Conservation (phyloP, 179 eudicot genomes). For the Beta corolliflora region DNA sequence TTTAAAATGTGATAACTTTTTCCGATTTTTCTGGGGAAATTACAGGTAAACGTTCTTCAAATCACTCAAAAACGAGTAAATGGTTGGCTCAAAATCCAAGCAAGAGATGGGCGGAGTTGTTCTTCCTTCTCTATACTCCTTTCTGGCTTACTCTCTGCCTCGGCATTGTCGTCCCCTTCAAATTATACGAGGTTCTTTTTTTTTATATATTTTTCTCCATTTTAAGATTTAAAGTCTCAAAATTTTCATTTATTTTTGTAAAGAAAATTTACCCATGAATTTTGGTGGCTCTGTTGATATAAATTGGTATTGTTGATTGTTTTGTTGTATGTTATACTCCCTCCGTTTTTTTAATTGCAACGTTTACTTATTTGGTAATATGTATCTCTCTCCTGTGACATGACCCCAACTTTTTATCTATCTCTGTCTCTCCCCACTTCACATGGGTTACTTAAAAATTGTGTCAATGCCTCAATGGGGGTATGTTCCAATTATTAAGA, state of each 20-base stretch:
- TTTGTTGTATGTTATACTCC: background rate
- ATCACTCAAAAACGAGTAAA: slow-evolving; percentile 30
- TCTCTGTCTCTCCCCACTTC: no score
- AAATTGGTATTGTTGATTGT: background rate
- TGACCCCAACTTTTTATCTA: no score
- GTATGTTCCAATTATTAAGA: no score
- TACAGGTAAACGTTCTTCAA: slow-evolving; percentile 31
- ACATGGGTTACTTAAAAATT: no score
- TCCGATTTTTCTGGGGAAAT: background rate
- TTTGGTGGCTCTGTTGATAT: background rate
- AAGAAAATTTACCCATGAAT: background rate
- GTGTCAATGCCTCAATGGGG: no score
- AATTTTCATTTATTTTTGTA: background rate
- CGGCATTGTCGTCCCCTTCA: slow-evolving; percentile 87
- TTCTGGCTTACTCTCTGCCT: slow-evolving; percentile 98
- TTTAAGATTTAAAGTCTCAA: background rate
- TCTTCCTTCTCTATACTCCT: slow-evolving; percentile 86
- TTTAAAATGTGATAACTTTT: background rate
- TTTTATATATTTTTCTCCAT: background rate
- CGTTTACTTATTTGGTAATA: no score
- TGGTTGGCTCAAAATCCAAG: slow-evolving; percentile 87
- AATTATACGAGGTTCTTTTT: slow-evolving; percentile 74
- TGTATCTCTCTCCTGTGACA: no score
- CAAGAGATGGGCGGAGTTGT: slow-evolving; percentile 92
- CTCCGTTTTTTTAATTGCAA: no score